Conservation (phyloP, 2,329 filamentous ascomycete genomes). For the Claviceps sp. region DNA sequence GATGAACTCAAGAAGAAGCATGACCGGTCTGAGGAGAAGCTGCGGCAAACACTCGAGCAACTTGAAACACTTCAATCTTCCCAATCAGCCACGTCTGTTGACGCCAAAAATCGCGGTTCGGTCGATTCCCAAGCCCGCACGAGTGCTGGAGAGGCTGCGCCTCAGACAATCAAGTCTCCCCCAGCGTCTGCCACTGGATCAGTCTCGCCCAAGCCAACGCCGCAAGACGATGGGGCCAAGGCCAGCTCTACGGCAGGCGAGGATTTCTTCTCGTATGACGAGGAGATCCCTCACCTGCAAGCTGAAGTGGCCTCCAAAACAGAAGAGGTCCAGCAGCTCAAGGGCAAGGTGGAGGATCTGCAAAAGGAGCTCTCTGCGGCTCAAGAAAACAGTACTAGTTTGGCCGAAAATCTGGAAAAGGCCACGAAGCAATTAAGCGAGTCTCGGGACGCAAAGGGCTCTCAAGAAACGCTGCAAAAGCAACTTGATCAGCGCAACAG, state of each 20-base stretch:
- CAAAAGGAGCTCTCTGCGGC: conserved; percentile 57
- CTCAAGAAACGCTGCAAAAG: conserved; percentile 32
- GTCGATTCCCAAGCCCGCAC: conserved; percentile 6
- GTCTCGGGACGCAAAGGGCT: conserved; percentile 25
- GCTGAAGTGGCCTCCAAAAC: conserved; percentile 57
- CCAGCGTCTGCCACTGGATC: conserved; percentile 33
- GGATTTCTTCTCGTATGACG: conserved; percentile 87
- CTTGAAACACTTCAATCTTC: conserved; percentile 34
- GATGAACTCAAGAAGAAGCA: conserved; percentile 67
- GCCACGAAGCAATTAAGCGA: conserved; percentile 49
- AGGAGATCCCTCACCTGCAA: conserved; percentile 72
- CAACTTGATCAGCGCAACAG: conserved; percentile 33
- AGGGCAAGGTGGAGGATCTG: conserved; percentile 52
- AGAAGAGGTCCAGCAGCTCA: conserved; percentile 57
- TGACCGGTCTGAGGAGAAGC: conserved; percentile 52
- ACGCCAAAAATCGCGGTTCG: conserved; percentile 18
- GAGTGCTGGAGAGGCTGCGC: conserved; percentile 4
- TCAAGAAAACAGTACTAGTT: conserved; percentile 55
- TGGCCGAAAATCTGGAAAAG: conserved; percentile 54
- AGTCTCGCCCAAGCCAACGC: conserved; percentile 34
- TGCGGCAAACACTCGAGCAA: conserved; percentile 50
- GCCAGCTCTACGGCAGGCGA: conserved; percentile 31
- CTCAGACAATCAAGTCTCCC: conserved; percentile 28
- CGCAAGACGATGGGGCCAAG: conserved; percentile 17
- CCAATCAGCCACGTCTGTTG: conserved; percentile 20